phyloP scores from a whole-genome alignment of 495 filamentous ascomycete species.

The Gamarada debralockiae region DNA sequence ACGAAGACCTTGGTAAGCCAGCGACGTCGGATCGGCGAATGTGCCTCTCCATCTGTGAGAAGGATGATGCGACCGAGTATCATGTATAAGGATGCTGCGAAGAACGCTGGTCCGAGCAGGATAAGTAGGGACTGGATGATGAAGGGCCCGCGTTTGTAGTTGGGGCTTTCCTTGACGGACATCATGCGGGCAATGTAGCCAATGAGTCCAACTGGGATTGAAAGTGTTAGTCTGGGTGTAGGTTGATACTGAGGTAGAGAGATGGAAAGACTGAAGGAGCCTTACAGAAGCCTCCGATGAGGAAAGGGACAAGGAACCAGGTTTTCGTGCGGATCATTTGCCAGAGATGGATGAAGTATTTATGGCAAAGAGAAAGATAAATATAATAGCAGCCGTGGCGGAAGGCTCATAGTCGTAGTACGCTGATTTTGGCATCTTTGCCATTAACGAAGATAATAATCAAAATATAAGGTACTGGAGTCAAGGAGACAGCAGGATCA shows the following conservation, averaged over 20 bases:
- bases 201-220: constrained; percentile 33
- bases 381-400: neutral
- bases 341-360: neutral
- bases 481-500: neutral
- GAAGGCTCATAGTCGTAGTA: neutral
- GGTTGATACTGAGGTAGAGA: neutral
- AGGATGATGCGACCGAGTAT: constrained; percentile 43
- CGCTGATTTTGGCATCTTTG: neutral
- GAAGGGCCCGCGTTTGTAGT: constrained; percentile 37
- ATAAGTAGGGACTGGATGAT: constrained; percentile 41
- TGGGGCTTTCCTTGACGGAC: constrained; percentile 31
- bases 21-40: constrained; percentile 30
- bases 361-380: neutral
- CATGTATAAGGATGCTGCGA: constrained; percentile 54
- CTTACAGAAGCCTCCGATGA: constrained; percentile 55
- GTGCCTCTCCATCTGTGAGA: constrained; percentile 37
- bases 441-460: neutral
- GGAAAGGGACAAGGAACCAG: constrained; percentile 59
- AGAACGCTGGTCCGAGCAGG: constrained; percentile 47
- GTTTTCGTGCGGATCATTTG: constrained; percentile 20
- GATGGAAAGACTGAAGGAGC: no score
- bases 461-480: neutral
- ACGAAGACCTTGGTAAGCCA: constrained; percentile 45
- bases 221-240: neutral
- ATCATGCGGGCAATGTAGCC: constrained; percentile 43